phyloP scores from a whole-genome alignment of 805 yeast species.

The Ogataea parapolymorpha region DNA sequence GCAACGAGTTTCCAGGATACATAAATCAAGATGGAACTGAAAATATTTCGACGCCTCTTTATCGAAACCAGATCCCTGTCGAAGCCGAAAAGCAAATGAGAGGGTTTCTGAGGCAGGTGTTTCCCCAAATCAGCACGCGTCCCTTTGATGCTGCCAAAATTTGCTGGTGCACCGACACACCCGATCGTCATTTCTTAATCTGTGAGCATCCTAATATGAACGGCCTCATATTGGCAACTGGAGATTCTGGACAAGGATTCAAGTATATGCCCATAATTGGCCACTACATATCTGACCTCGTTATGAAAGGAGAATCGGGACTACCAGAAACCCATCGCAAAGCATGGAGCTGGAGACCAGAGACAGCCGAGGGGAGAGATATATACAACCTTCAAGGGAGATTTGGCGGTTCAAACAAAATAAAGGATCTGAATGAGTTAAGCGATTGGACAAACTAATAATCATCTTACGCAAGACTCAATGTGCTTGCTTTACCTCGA shows the following conservation, averaged over 20 bases:
- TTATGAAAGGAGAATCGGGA: slow-evolving; percentile 29
- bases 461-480: slow-evolving; percentile 35
- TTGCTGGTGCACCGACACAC: slow-evolving; percentile 40
- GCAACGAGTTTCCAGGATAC: slow-evolving; percentile 41
- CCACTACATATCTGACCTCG: slow-evolving; percentile 31
- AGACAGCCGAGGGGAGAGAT: slow-evolving; percentile 33
- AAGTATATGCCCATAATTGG: slow-evolving; percentile 45
- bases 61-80: slow-evolving; percentile 24
- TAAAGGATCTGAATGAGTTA: slow-evolving; percentile 19
- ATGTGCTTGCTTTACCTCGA: slow-evolving; percentile 33
- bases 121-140: slow-evolving; percentile 32
- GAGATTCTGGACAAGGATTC: slow-evolving; percentile 48
- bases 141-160: slow-evolving; percentile 32
- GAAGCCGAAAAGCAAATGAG: slow-evolving; percentile 35
- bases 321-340: slow-evolving; percentile 24
- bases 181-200: slow-evolving; percentile 38
- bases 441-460: not conserved
- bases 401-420: slow-evolving; percentile 18
- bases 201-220: slow-evolving; percentile 33
- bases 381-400: slow-evolving; percentile 17
- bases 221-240: slow-evolving; percentile 38
- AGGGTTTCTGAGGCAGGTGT: slow-evolving; percentile 30
- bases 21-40: slow-evolving; percentile 20
- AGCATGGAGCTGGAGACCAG: slow-evolving; percentile 38
- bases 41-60: slow-evolving; percentile 29